These are phyloP conservation scores for Calonectria henricotiae DNA, from an alignment of 2,329 filamentous ascomycete species.

Conservation along the genomic window DNA sequence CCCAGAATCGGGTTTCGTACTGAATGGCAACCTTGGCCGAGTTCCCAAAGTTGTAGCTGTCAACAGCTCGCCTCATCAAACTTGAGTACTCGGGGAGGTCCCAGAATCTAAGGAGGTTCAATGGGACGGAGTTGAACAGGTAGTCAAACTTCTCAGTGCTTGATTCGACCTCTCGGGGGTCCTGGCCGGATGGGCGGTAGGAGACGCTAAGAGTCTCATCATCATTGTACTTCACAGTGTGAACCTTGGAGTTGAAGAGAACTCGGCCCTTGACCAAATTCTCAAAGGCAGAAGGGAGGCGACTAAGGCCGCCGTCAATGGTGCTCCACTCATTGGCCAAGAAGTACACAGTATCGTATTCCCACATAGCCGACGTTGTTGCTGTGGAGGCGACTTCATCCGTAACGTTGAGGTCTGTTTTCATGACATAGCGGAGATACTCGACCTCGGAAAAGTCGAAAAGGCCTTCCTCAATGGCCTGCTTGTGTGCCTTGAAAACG, in stretches of 20 bases:
- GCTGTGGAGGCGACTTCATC: conserved; percentile 55
- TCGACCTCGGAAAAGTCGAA: conserved; percentile 55
- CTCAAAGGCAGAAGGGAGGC: conserved; percentile 57
- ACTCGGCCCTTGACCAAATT: conserved; percentile 54
- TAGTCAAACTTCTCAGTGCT: conserved; percentile 58
- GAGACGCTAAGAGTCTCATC: conserved; percentile 44
- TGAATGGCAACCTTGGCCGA: conserved; percentile 67
- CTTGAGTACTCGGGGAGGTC: conserved; percentile 57
- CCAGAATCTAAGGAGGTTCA: conserved; percentile 60
- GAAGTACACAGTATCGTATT: conserved; percentile 53
- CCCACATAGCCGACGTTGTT: conserved; percentile 52
- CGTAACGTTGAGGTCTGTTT: conserved; percentile 58
- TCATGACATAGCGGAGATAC: conserved; percentile 56
- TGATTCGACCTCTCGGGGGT: conserved; percentile 47
- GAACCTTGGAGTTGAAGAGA: conserved; percentile 47
- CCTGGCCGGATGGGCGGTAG: conserved; percentile 43
- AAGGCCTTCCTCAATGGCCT: conserved; percentile 51
- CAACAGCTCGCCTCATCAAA: conserved; percentile 50
- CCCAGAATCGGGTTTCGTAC: conserved; percentile 67
- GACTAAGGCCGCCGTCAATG: conserved; percentile 57
- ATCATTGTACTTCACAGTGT: conserved; percentile 48
- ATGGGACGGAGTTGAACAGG: conserved; percentile 58
- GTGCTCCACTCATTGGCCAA: conserved; percentile 50
- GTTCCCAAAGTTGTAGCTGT: conserved; percentile 50
- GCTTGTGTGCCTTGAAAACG: conserved; percentile 55